Percentiles rank a stretch among this genome's conserved stretches.
These are phyloP conservation scores for Fusarium sp. DNA, from an alignment of 2,329 filamentous ascomycete genomes.

Conservation along the genomic window DNA sequence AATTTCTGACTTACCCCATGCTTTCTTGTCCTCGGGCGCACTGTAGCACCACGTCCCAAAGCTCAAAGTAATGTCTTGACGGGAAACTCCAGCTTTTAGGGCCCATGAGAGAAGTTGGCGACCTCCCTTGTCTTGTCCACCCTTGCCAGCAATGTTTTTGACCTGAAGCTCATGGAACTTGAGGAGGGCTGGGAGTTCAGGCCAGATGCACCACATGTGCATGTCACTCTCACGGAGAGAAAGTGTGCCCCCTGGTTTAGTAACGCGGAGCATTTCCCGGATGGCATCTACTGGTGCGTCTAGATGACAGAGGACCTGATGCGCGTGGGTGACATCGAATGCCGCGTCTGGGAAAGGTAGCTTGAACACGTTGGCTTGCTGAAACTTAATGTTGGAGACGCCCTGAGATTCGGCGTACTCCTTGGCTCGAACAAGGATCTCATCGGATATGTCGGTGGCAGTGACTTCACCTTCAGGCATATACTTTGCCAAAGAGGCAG, in stretches of 20 bases:
- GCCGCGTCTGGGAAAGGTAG: slow-evolving; percentile 51
- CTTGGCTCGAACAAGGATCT: slow-evolving; percentile 43
- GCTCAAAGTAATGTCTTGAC: slow-evolving; percentile 36
- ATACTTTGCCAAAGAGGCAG: slow-evolving; percentile 52
- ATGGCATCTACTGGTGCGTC: slow-evolving; percentile 47
- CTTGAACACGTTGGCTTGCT: slow-evolving; percentile 42
- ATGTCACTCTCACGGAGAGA: slow-evolving; percentile 48
- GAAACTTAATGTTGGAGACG: slow-evolving; percentile 42
- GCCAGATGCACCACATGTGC: slow-evolving; percentile 45
- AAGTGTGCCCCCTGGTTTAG: slow-evolving; percentile 54
- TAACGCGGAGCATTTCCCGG: slow-evolving; percentile 54
- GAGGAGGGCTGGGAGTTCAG: slow-evolving; percentile 37
- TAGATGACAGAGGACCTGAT: slow-evolving; percentile 56
- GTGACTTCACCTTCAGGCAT: slow-evolving; percentile 51
- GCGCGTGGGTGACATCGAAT: slow-evolving; percentile 55
- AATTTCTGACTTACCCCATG: slow-evolving; percentile 38
- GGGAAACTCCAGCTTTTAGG: slow-evolving; percentile 35
- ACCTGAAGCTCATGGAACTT: slow-evolving; percentile 38
- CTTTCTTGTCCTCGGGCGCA: slow-evolving; percentile 31
- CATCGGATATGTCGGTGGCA: slow-evolving; percentile 45
- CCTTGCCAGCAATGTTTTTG: slow-evolving; percentile 34
- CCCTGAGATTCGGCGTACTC: slow-evolving; percentile 35
- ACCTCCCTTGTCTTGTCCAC: slow-evolving; percentile 41
- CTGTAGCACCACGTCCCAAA: slow-evolving; percentile 47
- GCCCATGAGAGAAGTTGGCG: slow-evolving; percentile 44